Evolutionary conservation across 2,329 filamentous ascomycete species (phyloP), one percentile per base, ranked within the genome.

Genomic region (Atkinsonella texensis): DNA sequence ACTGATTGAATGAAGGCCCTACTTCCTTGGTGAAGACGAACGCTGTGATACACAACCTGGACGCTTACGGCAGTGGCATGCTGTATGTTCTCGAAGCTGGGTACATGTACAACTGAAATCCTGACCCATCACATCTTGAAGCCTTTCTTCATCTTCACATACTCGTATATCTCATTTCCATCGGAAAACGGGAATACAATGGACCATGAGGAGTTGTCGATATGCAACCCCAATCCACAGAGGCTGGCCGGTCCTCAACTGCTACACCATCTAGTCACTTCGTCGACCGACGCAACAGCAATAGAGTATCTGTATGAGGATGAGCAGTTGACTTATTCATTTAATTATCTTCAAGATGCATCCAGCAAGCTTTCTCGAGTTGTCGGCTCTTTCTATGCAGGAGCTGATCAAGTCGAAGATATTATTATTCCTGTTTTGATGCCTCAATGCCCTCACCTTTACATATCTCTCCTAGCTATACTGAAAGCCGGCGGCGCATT

Each of bases 401-500:
- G 52, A 6, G 49, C 46, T 17, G 52, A 43, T 43, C 49, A 28
- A 42, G 12, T 32, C 12, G 23, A 56, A 23, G 69, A 72, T 46
- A 65, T 75, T 15, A 67, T 95, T 38, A 74, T 95, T 39, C 89
- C 90, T 0, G 70, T 95, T 2, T 74, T 95, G 18, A 68, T 94
- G 15, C 83, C 85, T 2, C 90, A 95, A 67, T 85, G 80, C 13
- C 80, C 84, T 10, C 76, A 83, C 46, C 74, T 96, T 23, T 95
- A 95, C 65, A 75, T 93, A 52, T 75, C 87, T 1, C 77, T 87
- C 55, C 66, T 95, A 44, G 89, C 84, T 3, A 79, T 91, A 50
- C 72, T 95, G 46, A 89, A 90, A 65, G 82, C 83, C 12, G 90
- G 90, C 7, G 87, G 79, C 38, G 88, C 88, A 0, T 95, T 95